phyloP scores from a whole-genome alignment of 1,139 yeast species.

The Kurtzmaniella quercitrusa region DNA sequence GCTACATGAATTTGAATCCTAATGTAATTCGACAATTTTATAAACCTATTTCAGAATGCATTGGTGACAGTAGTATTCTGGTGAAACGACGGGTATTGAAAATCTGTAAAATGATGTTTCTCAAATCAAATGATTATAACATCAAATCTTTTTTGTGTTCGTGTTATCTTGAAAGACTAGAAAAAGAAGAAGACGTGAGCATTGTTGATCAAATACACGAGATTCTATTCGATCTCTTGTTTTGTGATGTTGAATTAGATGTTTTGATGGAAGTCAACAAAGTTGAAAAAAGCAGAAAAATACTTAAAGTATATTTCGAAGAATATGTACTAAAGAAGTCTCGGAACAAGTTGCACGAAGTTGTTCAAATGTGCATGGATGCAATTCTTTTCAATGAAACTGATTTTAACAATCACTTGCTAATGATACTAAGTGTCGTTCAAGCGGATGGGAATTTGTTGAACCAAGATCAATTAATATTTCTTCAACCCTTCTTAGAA shows the following conservation, averaged over 20 bases:
- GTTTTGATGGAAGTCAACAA: neutral
- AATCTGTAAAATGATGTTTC: conserved; percentile 48
- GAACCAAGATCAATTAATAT: conserved; percentile 58
- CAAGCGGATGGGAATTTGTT: conserved; percentile 48
- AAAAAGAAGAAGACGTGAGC: conserved; percentile 64
- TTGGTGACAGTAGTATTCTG: conserved; percentile 56
- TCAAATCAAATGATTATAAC: conserved; percentile 20
- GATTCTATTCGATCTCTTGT: conserved; percentile 44
- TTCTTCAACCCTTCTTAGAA: conserved; percentile 56
- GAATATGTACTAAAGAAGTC: neutral
- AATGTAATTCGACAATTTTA: conserved; percentile 46
- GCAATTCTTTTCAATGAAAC: conserved; percentile 26
- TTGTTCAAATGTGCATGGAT: neutral
- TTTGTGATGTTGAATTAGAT: conserved; percentile 13
- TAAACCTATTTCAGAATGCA: conserved; percentile 44
- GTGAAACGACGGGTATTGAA: conserved; percentile 63
- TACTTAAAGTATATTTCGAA: neutral
- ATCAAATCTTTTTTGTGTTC: neutral
- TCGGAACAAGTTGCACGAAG: neutral
- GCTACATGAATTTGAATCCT: conserved; percentile 43
- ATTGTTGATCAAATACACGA: conserved; percentile 35
- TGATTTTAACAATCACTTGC: conserved; percentile 29
- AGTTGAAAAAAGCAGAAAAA: neutral
- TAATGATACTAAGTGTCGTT: conserved; percentile 50
- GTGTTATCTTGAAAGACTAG: conserved; percentile 29